Evolutionary conservation across 2,329 filamentous ascomycete species (phyloP), one percentile per base, ranked within the genome.

Genomic region (Myriosclerotinia duriaeana): DNA sequence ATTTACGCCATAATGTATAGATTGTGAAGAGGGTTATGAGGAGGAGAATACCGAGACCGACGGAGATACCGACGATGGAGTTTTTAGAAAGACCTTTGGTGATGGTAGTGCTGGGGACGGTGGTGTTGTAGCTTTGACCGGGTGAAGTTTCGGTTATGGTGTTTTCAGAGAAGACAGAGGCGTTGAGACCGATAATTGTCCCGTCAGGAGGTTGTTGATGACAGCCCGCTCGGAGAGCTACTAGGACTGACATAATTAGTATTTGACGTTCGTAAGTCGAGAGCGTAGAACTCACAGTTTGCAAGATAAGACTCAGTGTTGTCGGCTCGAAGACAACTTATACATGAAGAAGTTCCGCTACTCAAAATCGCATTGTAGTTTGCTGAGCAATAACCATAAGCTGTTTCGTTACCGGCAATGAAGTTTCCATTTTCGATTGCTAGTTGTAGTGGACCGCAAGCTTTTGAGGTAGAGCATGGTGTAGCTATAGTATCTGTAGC

Each of bases 331-430:
- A 72, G 50, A 64, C 72, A 74, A 38, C 54, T 50, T 34, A 50
- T 56, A 53, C 71, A 73, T 53, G 55, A 54, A 36, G 52, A 30
- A 22, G 44, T 53, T 11, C 30, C 30, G 14, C 58, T 22, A n/a
- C 67, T 66, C 50, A 67, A 54, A 56, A 75, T 62, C 1, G 69
- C 61, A 52, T 71, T 67, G 22, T 69, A 62, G 48, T 72, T 69
- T 3, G 68, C 68, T 42, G 68, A 63, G 56, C 75, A 76, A 53
- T 75, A 76, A n/a, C 67, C 59, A 63, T 73, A 76, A 34, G 69
- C 60, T 4, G 54, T 68, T 17, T 66, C 67, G 40, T 72, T 73
- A 34, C 50, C 55, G 4, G 72, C 66, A 11, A 68, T 62, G 15
- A 70, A 62, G 26, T 72, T 70, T n/a, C 70, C 71, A 67, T 72